Evolutionary conservation across 1,284 basidiomycete genomes (phyloP).

Genomic region (Ustilago xerochloae): DNA sequence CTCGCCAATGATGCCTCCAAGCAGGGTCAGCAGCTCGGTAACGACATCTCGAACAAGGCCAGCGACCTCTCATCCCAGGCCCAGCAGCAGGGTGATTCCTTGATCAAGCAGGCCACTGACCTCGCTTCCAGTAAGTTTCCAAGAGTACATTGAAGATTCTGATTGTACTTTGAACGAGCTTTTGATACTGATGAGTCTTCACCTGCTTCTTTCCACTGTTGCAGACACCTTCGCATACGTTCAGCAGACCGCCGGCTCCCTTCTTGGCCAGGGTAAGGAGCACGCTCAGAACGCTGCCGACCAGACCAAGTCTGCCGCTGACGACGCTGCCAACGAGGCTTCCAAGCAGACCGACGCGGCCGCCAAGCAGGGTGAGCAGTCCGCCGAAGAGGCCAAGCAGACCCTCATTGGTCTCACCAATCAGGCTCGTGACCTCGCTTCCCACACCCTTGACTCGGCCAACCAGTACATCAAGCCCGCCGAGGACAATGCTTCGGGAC

Average conservation of each 20-base stretch:
- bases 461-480: slow-evolving; percentile 59
- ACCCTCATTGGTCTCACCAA: slow-evolving; percentile 44
- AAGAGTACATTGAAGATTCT: slow-evolving; percentile 3
- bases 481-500: slow-evolving; percentile 33
- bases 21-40: slow-evolving; percentile 31
- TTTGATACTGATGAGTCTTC: no score
- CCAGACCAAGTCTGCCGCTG: slow-evolving; percentile 45
- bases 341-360: slow-evolving; percentile 36
- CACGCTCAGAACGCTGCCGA: slow-evolving; percentile 39
- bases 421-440: slow-evolving; percentile 52
- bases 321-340: slow-evolving; percentile 48
- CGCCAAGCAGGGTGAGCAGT: slow-evolving; percentile 46
- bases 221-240: slow-evolving; percentile 50
- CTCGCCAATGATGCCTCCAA: slow-evolving; percentile 47
- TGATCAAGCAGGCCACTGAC: slow-evolving; percentile 47
- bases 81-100: slow-evolving; percentile 36
- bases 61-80: slow-evolving; percentile 36
- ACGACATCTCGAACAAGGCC: slow-evolving; percentile 43
- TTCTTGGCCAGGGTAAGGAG: slow-evolving; percentile 47
- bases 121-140: slow-evolving; percentile 45
- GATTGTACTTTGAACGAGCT: no score
- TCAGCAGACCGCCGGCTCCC: slow-evolving; percentile 46
- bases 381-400: slow-evolving; percentile 53
- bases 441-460: slow-evolving; percentile 53
- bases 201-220: background rate